Base-by-base conservation (phyloP, 176 grass and related monocot species). In the Musa beccarii region DNA sequence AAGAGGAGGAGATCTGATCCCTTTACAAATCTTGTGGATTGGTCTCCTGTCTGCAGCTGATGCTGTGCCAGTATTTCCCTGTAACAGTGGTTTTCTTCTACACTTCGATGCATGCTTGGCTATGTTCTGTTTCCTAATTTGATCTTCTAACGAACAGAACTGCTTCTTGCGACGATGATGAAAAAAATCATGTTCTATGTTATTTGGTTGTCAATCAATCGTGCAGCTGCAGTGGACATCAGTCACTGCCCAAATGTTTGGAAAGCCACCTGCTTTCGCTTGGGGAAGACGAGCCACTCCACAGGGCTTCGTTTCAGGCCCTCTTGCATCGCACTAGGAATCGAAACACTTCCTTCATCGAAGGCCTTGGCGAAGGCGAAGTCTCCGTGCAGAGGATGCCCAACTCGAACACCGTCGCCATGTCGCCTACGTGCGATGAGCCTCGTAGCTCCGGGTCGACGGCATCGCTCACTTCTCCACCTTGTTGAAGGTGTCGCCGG, bases 361-460 rank as follows among this genome's bases (percentile, higher is more conserved):
- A 93, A 24, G 87, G 93, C 23, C 93, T 70, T 24, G 68, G 29
- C 51, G 56, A 76, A 2, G 89, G 81, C 59, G 79, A 73, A 23
- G 85, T 86, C 15, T 76, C 54, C 1, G 93, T 90, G 89, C 89
- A 96, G 49, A 92, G 63, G 10, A 90, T 64, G 15, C 85, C 91
- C 59, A 93, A 69, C n/a, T 75, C 82, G 80, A 93, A 85, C 80
- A 93, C 87, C 7, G 73, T 71, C 28, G 79, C 23, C 22, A 93
- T 53, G 15, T 93, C 80, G 10, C 75, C 71, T n/a, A 84, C 1
- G 50, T 24, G 43, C 6, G 61, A 25, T 43, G 78, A 78, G 8
- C 83, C 83, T 10, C 70, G n/a, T 54, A 93, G 79, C 16, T 71
- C 49, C 70, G 76, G 75, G 19, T 88, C 91, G 2, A 90, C 17